Base-by-base conservation (phyloP, 2,329 filamentous ascomycete genomes). In the Alternaria triticina region DNA sequence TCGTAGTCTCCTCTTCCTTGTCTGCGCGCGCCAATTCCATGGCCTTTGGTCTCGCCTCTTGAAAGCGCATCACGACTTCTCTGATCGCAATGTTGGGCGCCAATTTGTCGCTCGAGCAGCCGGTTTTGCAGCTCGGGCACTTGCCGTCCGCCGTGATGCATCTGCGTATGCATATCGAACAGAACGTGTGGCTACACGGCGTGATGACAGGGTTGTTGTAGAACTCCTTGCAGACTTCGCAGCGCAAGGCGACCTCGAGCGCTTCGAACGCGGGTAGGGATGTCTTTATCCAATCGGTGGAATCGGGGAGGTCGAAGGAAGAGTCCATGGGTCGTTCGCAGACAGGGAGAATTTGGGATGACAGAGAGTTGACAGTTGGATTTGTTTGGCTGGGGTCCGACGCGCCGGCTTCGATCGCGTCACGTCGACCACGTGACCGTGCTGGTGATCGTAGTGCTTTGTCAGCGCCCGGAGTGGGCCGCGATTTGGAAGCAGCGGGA, bases 221-320 rank as follows among this genome's bases (percentile, higher is more conserved):
- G 81, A 98, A 97, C 80, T 99, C 96, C 79, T 98, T 98, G 87
- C 96, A 99, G 64, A 99, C 92, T 80, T 98, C 93, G 81, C 96
- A 99, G 72, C 96, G 92, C 20, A 99, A 85, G 4, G 94, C 89
- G 64, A 91, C 89, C 75, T 99, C 96, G 66, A 99, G 88, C 13
- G 87, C 83, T 51, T 89, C 85, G 58, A 96, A 86, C 13, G 83
- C 83, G 15, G 88, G 82, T 2, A 96, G 83, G 2, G 89, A 86
- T 12, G 93, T 96, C 11, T 83, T 74, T 6, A 94, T 84, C 93
- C 93, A 96, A 82, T 96, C 93, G 57, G 92, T 94, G n/a, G 92
- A 90, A 81, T 96, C 92, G 54, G 90, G 82, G 45, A 95, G 72
- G 60, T 83, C 79, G 66, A 80, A 78, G 6, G 72, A 71, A 22